A percentile compares a stretch with the other conserved stretches of the same genome.
phyloP scores from a whole-genome alignment of 1,284 basidiomycete genomes.

The Fomitopsis betulina region DNA sequence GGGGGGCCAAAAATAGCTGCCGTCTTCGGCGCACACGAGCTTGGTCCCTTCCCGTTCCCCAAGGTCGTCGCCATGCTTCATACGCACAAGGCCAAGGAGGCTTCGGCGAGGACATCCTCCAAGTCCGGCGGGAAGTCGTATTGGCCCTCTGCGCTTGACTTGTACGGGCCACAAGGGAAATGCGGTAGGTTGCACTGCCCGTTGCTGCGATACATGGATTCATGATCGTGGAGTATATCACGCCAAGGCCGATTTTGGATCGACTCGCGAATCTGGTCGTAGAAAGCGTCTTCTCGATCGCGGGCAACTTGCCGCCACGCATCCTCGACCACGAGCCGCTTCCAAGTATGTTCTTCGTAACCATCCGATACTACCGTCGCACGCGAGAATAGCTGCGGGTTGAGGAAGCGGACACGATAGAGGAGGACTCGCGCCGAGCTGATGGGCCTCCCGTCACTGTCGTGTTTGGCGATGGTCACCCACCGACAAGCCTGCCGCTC shows the following conservation, averaged over 20 bases:
- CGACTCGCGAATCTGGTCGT: neutral
- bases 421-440: neutral
- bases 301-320: neutral
- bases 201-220: neutral
- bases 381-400: neutral
- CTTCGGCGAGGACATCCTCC: neutral
- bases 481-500: neutral
- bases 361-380: neutral
- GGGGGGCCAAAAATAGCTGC: neutral
- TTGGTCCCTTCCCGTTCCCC: neutral
- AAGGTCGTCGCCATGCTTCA: neutral
- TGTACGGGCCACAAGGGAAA: neutral
- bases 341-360: neutral
- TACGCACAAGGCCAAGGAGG: neutral
- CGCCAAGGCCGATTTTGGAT: neutral
- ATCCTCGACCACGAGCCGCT: neutral
- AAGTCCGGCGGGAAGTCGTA: neutral
- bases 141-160: neutral
- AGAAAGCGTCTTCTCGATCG: neutral
- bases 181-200: neutral
- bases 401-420: neutral
- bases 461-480: neutral
- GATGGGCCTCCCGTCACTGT: neutral
- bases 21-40: too few relatives aligned
- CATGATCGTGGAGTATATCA: neutral